Base-by-base conservation (phyloP, 257 asterid genomes). In the Pogostemon cablin region DNA sequence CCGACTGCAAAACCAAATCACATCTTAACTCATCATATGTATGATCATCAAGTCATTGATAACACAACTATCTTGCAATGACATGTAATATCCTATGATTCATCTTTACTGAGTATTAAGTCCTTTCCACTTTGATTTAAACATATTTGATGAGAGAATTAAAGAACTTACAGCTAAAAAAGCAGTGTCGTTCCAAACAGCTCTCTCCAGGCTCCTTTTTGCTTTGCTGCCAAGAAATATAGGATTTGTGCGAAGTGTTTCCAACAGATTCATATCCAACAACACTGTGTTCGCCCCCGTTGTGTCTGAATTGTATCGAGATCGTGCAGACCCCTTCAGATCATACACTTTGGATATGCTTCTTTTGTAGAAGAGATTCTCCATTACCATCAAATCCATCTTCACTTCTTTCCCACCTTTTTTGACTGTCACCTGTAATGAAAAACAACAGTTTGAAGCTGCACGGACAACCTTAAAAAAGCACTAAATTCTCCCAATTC, bases 331-430 rank as follows among this genome's bases (percentile, higher is more conserved):
- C 10, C 99, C 99, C 82, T 95, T 95, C 25, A 95, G 93, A 79
- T 95, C 99, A 55, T 95, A 95, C 34, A 90, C 88, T 68, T 81
- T 82, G 0, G 95, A 85, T 50, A 95, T 88, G 42, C 47, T 91
- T 79, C 93, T 83, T 68, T 78, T 70, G 57, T 77, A 91, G 84
- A 95, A 95, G 44, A 95, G 96, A 83, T 95, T 95, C 91, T 95
- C 99, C 98, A 91, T 95, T 67, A 91, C 95, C 90, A 91, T 91
- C 77, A 95, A 62, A 75, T 95, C 99, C 92, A 95, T 89, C 76
- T 91, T 95, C 75, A 83, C 86, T 72, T 95, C 99, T 74, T 87
- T 90, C 40, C 97, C 93, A 11, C 97, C 87, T 77, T 85, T 95
- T 70, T 88, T 91, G 25, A 88, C 81, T 0, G 79, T 75, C 25